Conservation (phyloP, 163 green algal genomes). For the Chlamydomonas reinhardtii region DNA sequence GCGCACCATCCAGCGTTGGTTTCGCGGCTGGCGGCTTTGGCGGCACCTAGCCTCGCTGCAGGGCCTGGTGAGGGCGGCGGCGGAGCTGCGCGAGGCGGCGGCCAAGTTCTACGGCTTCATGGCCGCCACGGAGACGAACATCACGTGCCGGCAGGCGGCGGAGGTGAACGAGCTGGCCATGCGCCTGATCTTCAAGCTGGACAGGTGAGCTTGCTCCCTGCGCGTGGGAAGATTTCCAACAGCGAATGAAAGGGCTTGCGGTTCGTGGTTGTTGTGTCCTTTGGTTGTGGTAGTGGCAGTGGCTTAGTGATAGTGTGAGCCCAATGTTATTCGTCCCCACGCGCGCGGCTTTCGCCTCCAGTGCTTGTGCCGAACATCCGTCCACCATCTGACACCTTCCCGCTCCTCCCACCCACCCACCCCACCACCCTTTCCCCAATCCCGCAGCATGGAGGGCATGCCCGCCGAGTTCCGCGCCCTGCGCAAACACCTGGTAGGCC, state of each 20-base stretch:
- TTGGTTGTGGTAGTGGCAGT: no score
- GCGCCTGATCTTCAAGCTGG: slow-evolving; percentile 53
- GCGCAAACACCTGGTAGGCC: slow-evolving; percentile 34
- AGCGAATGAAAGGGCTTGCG: no score
- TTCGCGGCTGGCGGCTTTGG: slow-evolving; percentile 28
- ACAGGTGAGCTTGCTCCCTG: slow-evolving; percentile 26
- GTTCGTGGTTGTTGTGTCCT: no score
- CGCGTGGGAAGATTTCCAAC: no score
- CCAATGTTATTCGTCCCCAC: no score
- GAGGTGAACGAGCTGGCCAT: slow-evolving; percentile 65
- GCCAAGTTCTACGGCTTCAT: slow-evolving; percentile 14
- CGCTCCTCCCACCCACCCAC: neutral
- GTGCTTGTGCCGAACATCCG: no score
- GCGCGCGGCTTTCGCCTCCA: no score
- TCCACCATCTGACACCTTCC: neutral
- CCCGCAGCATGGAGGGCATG: slow-evolving; percentile 37
- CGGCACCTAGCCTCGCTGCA: slow-evolving; percentile 17
- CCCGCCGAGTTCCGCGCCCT: slow-evolving; percentile 22
- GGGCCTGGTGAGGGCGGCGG: neutral
- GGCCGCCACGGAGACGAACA: neutral
- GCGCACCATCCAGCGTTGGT: slow-evolving; percentile 36
- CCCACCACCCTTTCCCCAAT: neutral
- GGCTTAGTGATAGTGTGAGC: no score
- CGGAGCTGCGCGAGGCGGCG: neutral
- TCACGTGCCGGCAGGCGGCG: slow-evolving; percentile 56